phyloP scores from a whole-genome alignment of 257 asterid genomes.

The Solanum acaule region DNA sequence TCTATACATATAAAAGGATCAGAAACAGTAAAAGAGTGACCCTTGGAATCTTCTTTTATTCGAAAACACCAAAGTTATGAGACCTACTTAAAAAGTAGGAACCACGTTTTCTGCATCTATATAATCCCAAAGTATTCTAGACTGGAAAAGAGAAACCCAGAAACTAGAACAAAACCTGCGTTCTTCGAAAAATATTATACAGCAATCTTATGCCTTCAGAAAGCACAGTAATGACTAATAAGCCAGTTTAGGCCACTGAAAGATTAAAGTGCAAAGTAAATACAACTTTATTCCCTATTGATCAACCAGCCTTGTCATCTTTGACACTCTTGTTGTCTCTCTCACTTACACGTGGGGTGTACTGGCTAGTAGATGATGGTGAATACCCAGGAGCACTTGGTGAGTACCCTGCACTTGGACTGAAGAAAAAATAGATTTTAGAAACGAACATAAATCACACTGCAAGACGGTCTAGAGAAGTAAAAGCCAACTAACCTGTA shows the following conservation, averaged over 20 bases:
- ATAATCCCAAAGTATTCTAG: not conserved
- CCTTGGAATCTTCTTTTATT: not conserved
- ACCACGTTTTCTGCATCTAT: not conserved
- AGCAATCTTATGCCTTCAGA: not conserved
- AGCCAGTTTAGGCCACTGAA: not conserved
- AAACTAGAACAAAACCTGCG: not conserved
- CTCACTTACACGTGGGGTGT: constrained; percentile 57
- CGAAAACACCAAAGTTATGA: not conserved
- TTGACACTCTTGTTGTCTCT: constrained; percentile 50
- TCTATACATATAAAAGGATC: not conserved
- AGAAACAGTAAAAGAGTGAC: not conserved
- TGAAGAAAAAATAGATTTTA: constrained; percentile 12
- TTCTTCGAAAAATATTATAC: not conserved
- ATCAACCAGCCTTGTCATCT: constrained; percentile 38
- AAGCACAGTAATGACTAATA: not conserved
- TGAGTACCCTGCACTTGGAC: constrained; percentile 97
- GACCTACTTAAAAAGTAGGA: not conserved
- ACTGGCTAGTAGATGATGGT: constrained; percentile 84
- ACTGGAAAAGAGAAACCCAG: not conserved
- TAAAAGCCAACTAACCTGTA: constrained; percentile 50
- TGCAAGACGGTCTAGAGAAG: not conserved
- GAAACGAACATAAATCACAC: not conserved
- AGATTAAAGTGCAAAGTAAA: not conserved
- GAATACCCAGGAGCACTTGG: constrained; percentile 96
- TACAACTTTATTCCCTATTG: not conserved